Percentiles rank a stretch among this genome's conserved stretches.
phyloP scores from a whole-genome alignment of 164 flowering plant species.

The Aristolochia contorta region DNA sequence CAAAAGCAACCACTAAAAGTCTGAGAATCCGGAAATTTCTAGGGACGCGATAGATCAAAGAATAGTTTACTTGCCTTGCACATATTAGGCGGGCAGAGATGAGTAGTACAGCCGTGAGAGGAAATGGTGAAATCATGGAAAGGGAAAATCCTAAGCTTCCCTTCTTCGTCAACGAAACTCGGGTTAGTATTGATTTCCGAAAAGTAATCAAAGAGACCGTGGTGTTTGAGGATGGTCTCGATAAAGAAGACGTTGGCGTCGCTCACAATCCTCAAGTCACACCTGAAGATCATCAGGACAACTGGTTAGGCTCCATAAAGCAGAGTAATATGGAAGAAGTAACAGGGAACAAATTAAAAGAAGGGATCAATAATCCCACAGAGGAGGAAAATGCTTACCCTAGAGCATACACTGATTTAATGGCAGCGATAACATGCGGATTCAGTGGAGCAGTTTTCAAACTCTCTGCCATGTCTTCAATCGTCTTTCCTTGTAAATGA shows the following conservation, averaged over 20 bases:
- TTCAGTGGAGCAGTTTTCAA: conserved; percentile 38
- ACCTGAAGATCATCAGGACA: conserved; percentile 26
- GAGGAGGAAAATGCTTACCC: conserved; percentile 34
- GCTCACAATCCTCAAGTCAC: conserved; percentile 67
- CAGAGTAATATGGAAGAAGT: too few species aligned
- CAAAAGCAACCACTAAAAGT: too few species aligned
- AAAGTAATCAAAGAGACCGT: conserved; percentile 54
- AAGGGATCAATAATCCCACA: too few species aligned
- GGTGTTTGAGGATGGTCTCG: conserved; percentile 60
- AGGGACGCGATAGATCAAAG: not conserved
- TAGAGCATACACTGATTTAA: conserved; percentile 43
- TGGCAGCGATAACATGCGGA: conserved; percentile 41
- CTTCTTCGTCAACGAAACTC: conserved; percentile 34
- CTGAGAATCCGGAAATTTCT: too few species aligned
- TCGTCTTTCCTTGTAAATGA: conserved; percentile 24
- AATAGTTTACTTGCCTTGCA: conserved; percentile 52
- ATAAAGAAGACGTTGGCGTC: conserved; percentile 79
- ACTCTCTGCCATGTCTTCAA: conserved; percentile 45
- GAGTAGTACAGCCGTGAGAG: conserved; percentile 41
- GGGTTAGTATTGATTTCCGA: conserved; percentile 66
- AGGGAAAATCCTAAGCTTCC: conserved; percentile 55
- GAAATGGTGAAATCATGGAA: conserved; percentile 31
- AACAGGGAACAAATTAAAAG: not conserved
- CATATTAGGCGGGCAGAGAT: conserved; percentile 62
- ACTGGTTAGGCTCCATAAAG: not conserved